Conservation (phyloP, 2,329 filamentous ascomycete species). For the Ceratocystis colombiana region DNA sequence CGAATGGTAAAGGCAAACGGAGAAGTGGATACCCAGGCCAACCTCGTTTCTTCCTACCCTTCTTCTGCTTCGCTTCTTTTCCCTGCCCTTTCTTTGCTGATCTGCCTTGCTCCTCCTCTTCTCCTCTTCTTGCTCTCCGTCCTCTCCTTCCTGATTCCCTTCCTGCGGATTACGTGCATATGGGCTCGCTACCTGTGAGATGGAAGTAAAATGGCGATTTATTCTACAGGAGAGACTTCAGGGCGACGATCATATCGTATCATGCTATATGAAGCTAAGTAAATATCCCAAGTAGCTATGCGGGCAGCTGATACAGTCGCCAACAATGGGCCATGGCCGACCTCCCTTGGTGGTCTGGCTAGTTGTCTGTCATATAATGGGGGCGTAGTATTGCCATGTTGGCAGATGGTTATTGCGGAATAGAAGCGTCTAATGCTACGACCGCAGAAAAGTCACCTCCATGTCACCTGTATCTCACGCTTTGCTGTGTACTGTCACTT, state of each 20-base stretch:
- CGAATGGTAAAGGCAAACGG: neutral
- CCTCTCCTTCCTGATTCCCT: neutral
- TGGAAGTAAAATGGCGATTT: neutral
- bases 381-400: neutral
- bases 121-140: neutral
- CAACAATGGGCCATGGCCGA: neutral
- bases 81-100: neutral
- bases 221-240: neutral
- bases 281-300: neutral
- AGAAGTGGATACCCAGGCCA: neutral
- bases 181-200: neutral
- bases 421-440: neutral
- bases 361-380: neutral
- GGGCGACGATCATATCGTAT: neutral
- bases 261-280: neutral
- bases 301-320: neutral
- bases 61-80: too few relatives aligned
- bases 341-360: neutral
- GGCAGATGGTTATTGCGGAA: neutral
- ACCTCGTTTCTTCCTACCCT: too few relatives aligned
- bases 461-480: neutral
- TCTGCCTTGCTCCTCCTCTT: neutral
- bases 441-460: neutral
- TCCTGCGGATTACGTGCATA: constrained; percentile 1
- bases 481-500: neutral